Conservation (phyloP, 2,329 filamentous ascomycete species). For the Botrytis galanthina region DNA sequence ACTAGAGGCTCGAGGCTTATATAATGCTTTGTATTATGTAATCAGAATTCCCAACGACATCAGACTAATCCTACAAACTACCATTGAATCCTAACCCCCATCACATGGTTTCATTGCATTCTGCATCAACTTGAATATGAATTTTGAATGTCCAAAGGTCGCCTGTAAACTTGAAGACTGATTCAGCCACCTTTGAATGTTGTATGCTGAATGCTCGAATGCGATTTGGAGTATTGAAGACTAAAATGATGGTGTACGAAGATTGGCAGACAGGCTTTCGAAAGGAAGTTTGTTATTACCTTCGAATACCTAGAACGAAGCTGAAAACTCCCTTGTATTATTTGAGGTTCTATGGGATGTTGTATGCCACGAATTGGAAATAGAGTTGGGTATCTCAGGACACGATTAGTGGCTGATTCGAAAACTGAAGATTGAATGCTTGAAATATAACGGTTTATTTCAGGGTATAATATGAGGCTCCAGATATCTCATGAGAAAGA, state of each 20-base stretch:
- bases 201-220: background rate
- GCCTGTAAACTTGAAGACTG: background rate
- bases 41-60: background rate
- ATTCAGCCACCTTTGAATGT: background rate
- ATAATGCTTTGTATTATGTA: background rate
- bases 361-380: background rate
- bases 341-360: background rate
- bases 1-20: background rate
- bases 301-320: background rate
- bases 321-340: background rate
- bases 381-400: background rate
- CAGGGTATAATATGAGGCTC: background rate
- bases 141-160: background rate
- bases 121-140: rapidly evolving
- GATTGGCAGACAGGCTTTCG: background rate
- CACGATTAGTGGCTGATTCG: background rate
- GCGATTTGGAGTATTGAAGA: background rate
- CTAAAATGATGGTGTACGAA: background rate
- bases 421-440: background rate
- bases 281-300: background rate
- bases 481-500: background rate
- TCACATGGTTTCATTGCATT: background rate
- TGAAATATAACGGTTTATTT: background rate
- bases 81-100: background rate
- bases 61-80: background rate